Conservation (phyloP, 768 basidiomycete genomes). For the Suillus hirtellus region DNA sequence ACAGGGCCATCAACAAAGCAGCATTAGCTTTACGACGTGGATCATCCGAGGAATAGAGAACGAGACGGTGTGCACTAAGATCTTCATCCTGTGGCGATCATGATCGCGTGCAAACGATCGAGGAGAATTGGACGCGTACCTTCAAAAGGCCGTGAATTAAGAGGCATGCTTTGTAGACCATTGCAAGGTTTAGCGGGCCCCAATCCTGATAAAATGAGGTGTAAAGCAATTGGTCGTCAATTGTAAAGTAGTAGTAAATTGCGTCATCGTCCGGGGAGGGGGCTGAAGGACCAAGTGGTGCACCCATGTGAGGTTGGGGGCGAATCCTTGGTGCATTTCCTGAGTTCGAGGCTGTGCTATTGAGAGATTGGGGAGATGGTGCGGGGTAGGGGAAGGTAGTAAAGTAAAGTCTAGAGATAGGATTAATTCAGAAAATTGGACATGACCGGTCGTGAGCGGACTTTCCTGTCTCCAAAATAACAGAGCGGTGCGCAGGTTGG, state of each 20-base stretch:
- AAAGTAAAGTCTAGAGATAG: slow-evolving; percentile 68
- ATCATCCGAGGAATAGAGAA: slow-evolving; percentile 87
- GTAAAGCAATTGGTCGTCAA: slow-evolving; percentile 91
- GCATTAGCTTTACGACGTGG: slow-evolving; percentile 91
- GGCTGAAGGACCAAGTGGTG: slow-evolving; percentile 49
- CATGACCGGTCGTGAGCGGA: slow-evolving; percentile 17
- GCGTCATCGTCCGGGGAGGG: slow-evolving; percentile 71
- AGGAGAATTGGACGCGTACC: slow-evolving; percentile 42
- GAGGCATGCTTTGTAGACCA: slow-evolving; percentile 92
- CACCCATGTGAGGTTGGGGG: slow-evolving; percentile 56
- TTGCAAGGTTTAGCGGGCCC: slow-evolving; percentile 89
- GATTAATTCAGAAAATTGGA: slow-evolving; percentile 12
- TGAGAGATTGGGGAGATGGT: slow-evolving; percentile 65
- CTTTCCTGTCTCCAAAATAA: slow-evolving; percentile 75
- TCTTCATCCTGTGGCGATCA: slow-evolving; percentile 62
- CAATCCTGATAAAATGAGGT: slow-evolving; percentile 94
- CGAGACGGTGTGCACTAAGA: slow-evolving; percentile 69
- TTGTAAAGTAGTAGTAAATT: slow-evolving; percentile 86
- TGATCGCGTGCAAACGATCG: slow-evolving; percentile 28
- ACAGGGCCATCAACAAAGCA: slow-evolving; percentile 90
- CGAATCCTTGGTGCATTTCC: slow-evolving; percentile 63
- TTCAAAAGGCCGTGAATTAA: slow-evolving; percentile 87
- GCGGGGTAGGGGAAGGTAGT: slow-evolving; percentile 83
- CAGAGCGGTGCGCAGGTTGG: slow-evolving; percentile 73
- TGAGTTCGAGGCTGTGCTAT: slow-evolving; percentile 53